phyloP scores from a whole-genome alignment of 2,329 filamentous ascomycete genomes.

The Ciborinia camelliae region DNA sequence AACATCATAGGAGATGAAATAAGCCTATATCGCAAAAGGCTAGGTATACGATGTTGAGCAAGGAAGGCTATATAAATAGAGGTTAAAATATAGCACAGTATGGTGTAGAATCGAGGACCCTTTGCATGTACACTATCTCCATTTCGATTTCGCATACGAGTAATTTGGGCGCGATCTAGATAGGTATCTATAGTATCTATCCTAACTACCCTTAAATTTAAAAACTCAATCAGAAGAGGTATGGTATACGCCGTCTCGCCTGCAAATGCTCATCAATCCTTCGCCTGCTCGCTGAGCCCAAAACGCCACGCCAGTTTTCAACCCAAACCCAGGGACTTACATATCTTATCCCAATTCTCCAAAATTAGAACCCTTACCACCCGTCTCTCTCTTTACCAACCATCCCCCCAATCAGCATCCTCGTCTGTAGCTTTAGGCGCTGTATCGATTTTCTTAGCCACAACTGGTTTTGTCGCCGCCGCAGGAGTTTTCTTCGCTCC shows the following conservation, averaged over 20 bases:
- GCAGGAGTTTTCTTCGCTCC: constrained; percentile 34
- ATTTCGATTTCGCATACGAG: background rate
- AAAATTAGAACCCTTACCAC: background rate
- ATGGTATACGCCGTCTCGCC: background rate
- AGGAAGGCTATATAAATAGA: too few species aligned
- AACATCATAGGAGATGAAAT: too few species aligned
- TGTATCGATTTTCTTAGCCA: constrained; percentile 65
- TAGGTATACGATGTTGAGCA: too few species aligned
- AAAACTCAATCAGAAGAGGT: too few species aligned
- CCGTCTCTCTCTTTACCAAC: constrained; percentile 54
- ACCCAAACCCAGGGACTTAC: background rate
- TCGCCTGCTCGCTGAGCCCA: background rate
- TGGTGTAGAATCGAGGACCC: too few species aligned
- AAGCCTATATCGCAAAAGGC: too few species aligned
- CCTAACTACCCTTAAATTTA: background rate
- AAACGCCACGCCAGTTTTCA: constrained; percentile 6
- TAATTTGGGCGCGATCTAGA: background rate
- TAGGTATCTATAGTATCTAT: background rate
- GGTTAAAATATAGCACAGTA: too few species aligned
- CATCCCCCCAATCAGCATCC: constrained; percentile 63
- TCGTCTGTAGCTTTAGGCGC: constrained; percentile 59
- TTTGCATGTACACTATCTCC: too few species aligned
- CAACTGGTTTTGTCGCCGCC: constrained; percentile 24
- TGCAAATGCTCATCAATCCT: constrained; percentile 1
- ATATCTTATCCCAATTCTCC: background rate